Base-by-base conservation (phyloP, 371 early-diverging fungal genomes). In the Haplosporangium sp. region DNA sequence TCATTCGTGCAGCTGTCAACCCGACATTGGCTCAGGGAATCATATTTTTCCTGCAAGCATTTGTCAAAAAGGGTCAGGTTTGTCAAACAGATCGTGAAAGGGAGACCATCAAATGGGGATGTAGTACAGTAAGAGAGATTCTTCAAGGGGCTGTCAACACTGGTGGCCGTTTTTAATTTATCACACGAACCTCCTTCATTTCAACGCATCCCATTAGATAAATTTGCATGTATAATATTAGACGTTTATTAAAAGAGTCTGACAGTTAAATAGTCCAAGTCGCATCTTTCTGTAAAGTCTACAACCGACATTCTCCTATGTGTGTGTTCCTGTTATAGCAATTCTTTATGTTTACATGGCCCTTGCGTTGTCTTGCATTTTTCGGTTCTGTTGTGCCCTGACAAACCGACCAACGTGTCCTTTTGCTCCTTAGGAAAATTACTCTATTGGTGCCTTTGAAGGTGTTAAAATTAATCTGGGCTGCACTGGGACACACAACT, bases 21-120 rank as follows among this genome's bases (percentile, higher is more conserved):
- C 90, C 90, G 34, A 88, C 90, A 6, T 78, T 94, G 76, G 88
- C 92, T 35, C 92, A 93, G 59, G 94, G 94, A 15, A 87, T 92
- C 67, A 76, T 90, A 60, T 92, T 93, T 68, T 94, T 93, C 84
- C 81, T 93, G 77, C 86, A 92, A 42, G 90, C 91, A 65, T 88
- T 91, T 65, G 89, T 93, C 57, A 84, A 72, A 71, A 74, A 83
- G 47, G 77, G 71, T 3, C 75, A 83, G 44, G 84, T 88, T 17
- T 83, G 85, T 60, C 70, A 74, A 56, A 79, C 76, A 19, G 88
- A 88, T 11, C 83, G 84, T 9, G 89, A 88, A 53, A 77, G 85
- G 71, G 88, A 89, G 34, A 81, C 86, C 11, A 83, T 93, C 19
- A 86, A 84, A 60, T 90, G 88, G 89, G 90, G 89, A 6, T 92